Base-by-base conservation (phyloP, 345 rosid genomes). In the Aegle marmelos region DNA sequence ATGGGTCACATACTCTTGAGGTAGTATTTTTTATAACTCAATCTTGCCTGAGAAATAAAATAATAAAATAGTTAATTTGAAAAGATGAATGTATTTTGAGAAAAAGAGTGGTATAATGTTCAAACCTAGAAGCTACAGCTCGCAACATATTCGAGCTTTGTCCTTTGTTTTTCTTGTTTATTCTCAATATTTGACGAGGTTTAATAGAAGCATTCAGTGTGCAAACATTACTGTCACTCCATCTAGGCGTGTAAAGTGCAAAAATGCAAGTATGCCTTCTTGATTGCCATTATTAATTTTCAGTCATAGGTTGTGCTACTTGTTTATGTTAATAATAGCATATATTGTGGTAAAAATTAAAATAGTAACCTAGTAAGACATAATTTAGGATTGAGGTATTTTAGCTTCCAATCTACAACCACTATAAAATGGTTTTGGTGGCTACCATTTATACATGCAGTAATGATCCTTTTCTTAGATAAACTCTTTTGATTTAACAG, bases 161-260 rank as follows among this genome's bases (percentile, higher is more conserved):
- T 70, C 95, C 0, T 86, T 88, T 79, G 90, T 90, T 17, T 79
- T 90, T 2, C 50, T 88, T 16, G 87, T 88, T 39, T 90, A 88
- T 61, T 85, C 91, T 19, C 80, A 80, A 22, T 85, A 87, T 70
- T 66, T 87, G 72, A 48, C 31, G 24, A 22, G 34, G 2, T 41
- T 56, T 22, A 34, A 79, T 28, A 62, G 77, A 63, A 10, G 9
- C 7, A 61, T 87, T 65, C 45, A 31, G 16, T 90, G 92, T 19
- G 89, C 83, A 6, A 68, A 62, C 27, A 58, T 83, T 22, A 78
- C 19, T 16, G 87, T 48, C 34, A 17, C 66, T 22, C 83, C 88
- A 4, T 4, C 83, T 8, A 78, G 80, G 76, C 86, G 89, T 45
- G 37, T 68, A 9, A 80, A 27, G 19, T 85, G 91, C 89, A 22